phyloP scores from a whole-genome alignment of 176 grass and related monocot species.

The Avena insularis region DNA sequence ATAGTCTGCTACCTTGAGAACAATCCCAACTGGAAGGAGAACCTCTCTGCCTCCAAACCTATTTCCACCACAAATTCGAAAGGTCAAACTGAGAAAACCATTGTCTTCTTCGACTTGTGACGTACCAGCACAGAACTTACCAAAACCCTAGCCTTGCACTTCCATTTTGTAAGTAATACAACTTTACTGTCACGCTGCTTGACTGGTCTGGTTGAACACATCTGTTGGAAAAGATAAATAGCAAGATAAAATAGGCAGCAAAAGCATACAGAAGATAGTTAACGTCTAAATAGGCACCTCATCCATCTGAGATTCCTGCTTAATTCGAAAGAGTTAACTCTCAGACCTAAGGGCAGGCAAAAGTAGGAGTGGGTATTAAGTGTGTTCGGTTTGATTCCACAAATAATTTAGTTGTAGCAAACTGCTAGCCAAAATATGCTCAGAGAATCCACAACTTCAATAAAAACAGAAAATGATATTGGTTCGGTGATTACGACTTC shows the following conservation, averaged over 20 bases:
- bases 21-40: conserved; percentile 91
- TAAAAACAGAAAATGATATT: not conserved
- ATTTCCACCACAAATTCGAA: conserved; percentile 42
- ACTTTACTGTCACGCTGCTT: conserved; percentile 78
- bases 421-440: conserved; percentile 8
- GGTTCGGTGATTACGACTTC: not conserved
- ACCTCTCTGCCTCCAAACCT: conserved; percentile 93
- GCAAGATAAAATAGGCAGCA: conserved; percentile 4
- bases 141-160: conserved; percentile 97
- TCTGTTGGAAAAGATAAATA: conserved; percentile 58
- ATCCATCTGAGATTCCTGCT: not conserved
- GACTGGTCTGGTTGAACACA: conserved; percentile 86
- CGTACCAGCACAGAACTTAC: conserved; percentile 60
- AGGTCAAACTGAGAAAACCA: conserved; percentile 24
- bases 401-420: conserved; percentile 4
- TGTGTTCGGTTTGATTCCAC: not conserved
- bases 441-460: not conserved
- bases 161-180: conserved; percentile 99
- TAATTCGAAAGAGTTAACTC: not conserved
- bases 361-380: not conserved
- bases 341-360: not conserved
- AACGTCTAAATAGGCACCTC: not conserved
- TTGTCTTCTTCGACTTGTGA: not conserved
- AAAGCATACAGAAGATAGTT: conserved; percentile 19
- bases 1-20: conserved; percentile 77